A percentile compares a stretch with the other conserved stretches of the same genome.
Conservation (phyloP, 2,329 filamentous ascomycete genomes). For the Botrytis fabae region DNA sequence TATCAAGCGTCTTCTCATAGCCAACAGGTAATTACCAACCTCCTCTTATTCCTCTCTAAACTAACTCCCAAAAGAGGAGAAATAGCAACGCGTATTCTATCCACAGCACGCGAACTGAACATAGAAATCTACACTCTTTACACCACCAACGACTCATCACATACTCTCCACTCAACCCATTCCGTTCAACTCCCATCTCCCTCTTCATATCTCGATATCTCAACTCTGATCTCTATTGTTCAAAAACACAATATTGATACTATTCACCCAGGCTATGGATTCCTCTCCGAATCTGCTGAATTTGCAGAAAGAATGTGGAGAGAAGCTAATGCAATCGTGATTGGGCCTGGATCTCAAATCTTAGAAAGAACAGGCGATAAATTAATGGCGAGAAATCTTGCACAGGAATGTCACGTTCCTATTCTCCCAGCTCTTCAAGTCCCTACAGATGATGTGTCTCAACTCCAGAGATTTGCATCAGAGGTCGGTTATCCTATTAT, state of each 20-base stretch:
- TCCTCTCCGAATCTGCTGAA: slow-evolving; percentile 65
- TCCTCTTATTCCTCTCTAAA: background rate
- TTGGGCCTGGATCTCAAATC: slow-evolving; percentile 57
- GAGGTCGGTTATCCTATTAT: slow-evolving; percentile 49
- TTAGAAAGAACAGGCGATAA: slow-evolving; percentile 43
- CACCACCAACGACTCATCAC: slow-evolving; percentile 54
- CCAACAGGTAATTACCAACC: slow-evolving; percentile 48
- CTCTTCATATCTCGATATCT: slow-evolving; percentile 54
- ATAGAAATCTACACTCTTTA: slow-evolving; percentile 58
- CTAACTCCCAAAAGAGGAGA: slow-evolving; percentile 52
- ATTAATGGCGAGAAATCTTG: slow-evolving; percentile 64
- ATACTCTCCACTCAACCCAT: slow-evolving; percentile 53
- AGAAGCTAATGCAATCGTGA: slow-evolving; percentile 67
- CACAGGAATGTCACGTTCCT: slow-evolving; percentile 62
- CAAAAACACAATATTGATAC: slow-evolving; percentile 56
- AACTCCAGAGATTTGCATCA: slow-evolving; percentile 53
- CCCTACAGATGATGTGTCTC: slow-evolving; percentile 58
- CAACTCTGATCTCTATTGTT: slow-evolving; percentile 49
- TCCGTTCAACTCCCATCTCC: slow-evolving; percentile 53
- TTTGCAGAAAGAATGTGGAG: slow-evolving; percentile 67
- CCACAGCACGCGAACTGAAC: slow-evolving; percentile 57
- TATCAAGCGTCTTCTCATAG: slow-evolving; percentile 53
- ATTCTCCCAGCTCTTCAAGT: slow-evolving; percentile 72
- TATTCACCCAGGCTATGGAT: slow-evolving; percentile 74
- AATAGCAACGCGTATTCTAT: slow-evolving; percentile 61